Evolutionary conservation across 805 yeast species (phyloP), one percentile per base, ranked within the genome.

Genomic region (Suhomyces faveliae): DNA sequence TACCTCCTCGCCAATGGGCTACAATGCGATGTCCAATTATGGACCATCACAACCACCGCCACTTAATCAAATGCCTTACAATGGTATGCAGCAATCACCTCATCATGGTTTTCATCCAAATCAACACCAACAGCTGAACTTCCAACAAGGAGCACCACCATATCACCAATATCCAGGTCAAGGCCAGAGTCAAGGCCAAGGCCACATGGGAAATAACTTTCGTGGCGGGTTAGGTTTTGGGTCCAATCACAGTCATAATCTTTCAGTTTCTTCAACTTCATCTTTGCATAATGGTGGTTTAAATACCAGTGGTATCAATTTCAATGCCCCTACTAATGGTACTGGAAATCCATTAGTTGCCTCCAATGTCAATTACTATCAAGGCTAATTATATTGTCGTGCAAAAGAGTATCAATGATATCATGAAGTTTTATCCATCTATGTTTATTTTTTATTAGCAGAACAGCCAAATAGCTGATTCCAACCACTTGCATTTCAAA

Each of bases 231-330:
- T 33, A 3, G 40, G 44, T 20, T 22, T 12, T 15, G 44, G 44
- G 4, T n/a, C 20, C 20, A 30, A 25, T 15, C 35, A 40, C 30
- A 42, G 42, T 10, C 45, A 46, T 17, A 35, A 23, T 15, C 48
- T 29, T 15, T 25, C 44, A 24, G 45, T 25, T 13, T 46, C 45
- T 13, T 41, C 42, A 17, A 19, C 40, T 35, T 46, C 48, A 17
- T 46, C 48, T 21, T 24, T 13, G 40, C 37, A 8, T 38, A 46
- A 30, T 21, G 44, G 44, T 15, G 38, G 38, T n/a, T 7, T 20
- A 3, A 12, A 13, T 13, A 7, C 27, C 20, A 22, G 21, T 20
- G 44, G 38, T n/a, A 25, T 42, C 9, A 25, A n/a, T 19, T 29
- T 42, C 20, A 41, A 20, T 20, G 38, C 38, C 24, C 19, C 23